Conservation (phyloP, 2,329 filamentous ascomycete genomes). For the Pseudogymnoascus sp. region DNA sequence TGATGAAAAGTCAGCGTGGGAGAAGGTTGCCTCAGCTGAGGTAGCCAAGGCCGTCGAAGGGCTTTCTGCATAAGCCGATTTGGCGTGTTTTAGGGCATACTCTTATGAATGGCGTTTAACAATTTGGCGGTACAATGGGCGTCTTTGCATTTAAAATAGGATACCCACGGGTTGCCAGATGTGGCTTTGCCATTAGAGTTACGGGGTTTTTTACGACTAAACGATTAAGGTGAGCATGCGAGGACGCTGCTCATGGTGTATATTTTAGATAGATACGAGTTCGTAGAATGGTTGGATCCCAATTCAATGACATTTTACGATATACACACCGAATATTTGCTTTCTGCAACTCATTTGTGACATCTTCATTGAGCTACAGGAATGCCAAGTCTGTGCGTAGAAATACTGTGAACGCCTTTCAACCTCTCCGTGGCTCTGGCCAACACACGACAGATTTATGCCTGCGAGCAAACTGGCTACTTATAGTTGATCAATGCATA, state of each 20-base stretch:
- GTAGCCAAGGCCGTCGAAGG: slow-evolving; percentile 65
- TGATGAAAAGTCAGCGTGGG: slow-evolving; percentile 60
- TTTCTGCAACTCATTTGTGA: not conserved
- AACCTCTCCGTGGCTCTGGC: not conserved
- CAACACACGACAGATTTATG: not conserved
- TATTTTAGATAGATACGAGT: slow-evolving; percentile 7
- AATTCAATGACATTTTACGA: slow-evolving; percentile 8
- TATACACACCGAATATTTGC: not conserved
- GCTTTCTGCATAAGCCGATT: slow-evolving; percentile 36
- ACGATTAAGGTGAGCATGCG: slow-evolving; percentile 1
- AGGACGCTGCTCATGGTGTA: not conserved
- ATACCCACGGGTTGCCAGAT: slow-evolving; percentile 4
- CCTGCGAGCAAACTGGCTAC: not conserved
- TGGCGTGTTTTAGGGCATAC: slow-evolving; percentile 4
- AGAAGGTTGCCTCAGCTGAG: slow-evolving; percentile 68
- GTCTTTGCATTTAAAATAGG: not conserved
- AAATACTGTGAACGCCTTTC: not conserved
- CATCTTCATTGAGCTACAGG: not conserved
- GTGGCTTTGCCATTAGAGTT: not conserved
- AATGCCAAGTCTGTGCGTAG: not conserved
- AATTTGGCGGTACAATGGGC: slow-evolving; percentile 1
- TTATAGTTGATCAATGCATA: not conserved
- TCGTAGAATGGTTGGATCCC: slow-evolving; percentile 6
- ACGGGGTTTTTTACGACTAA: not conserved
- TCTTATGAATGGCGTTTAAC: slow-evolving; percentile 7